Base-by-base conservation (phyloP, 805 yeast species). In the Candida germanica region DNA sequence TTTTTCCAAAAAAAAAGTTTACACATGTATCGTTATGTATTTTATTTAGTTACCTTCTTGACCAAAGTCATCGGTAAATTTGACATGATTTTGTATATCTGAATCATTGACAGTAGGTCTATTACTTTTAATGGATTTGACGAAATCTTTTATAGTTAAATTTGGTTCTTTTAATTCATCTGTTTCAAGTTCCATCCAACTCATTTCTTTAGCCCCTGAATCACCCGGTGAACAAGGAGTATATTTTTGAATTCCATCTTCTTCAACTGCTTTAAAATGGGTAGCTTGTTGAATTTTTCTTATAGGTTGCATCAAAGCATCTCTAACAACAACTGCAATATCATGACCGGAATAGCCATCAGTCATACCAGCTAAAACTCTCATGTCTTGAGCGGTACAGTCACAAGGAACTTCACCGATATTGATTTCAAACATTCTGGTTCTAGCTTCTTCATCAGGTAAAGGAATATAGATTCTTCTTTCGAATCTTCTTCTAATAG, bases 221-320 rank as follows among this genome's bases (percentile, higher is more conserved):
- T 86, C 96, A n/a, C 99, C 99, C 0, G 99, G 99, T 0, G 97
- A 88, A 55, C 98, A 93, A 1, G 98, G 98, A 11, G 89, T 85
- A 33, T 78, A 73, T 56, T 78, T 80, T 18, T 59, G 64, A 12
- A 40, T 46, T 1, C 63, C 66, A 18, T 64, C 68, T 3, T 64
- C 72, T 6, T 71, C 68, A 8, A 77, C 77, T 42, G 73, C 70
- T 56, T 83, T 84, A 69, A 93, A 93, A 68, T 93, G 98, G 0
- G 98, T 93, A 0, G 98, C 97, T 53, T 78, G 82, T 61, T 91
- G 98, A 44, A 93, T 87, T 56, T 87, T 88, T 51, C 98, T 76
- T 40, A 93, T 87, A 1, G 99, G 98, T 60, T 91, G 94, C 98
- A 93, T 93, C 48, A 93, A 69, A 0, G 98, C 98, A 60, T 93